A percentile compares a stretch with the other conserved stretches of the same genome.
Conservation (phyloP, 139 green algal genomes). For the Chlamydomonas sp. region DNA sequence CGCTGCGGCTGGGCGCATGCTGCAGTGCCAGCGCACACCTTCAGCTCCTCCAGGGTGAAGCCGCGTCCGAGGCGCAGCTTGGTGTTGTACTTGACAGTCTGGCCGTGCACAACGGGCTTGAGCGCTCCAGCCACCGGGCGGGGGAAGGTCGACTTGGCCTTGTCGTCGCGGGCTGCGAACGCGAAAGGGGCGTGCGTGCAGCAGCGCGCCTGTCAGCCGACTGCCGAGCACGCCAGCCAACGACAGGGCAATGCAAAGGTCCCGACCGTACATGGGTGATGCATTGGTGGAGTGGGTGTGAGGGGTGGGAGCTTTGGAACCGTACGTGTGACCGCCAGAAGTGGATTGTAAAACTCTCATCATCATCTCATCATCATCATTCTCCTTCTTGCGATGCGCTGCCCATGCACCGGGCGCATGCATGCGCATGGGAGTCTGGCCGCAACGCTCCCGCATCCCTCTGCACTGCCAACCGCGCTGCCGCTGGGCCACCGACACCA, state of each 20-base stretch:
- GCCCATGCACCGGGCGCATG: no score
- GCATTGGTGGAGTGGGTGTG: neutral
- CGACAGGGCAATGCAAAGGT: no score
- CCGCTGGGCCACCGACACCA: no score
- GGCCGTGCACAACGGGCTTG: conserved; percentile 80
- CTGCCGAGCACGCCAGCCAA: no score
- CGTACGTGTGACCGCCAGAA: no score
- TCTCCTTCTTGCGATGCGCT: no score
- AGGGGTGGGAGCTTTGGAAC: neutral
- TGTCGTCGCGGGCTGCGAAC: conserved; percentile 75
- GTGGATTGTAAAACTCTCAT: no score
- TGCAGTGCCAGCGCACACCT: conserved; percentile 60
- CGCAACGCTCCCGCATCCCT: no score
- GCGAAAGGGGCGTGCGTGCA: neutral
- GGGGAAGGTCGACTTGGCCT: conserved; percentile 87
- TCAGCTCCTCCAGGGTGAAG: conserved; percentile 97
- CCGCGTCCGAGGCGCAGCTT: conserved; percentile 87
- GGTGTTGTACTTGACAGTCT: conserved; percentile 94
- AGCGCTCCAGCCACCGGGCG: conserved; percentile 80
- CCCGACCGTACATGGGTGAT: neutral
- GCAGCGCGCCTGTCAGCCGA: neutral
- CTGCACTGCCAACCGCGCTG: no score
- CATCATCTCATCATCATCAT: no score
- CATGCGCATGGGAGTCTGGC: no score
- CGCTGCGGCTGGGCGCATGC: no score